Evolutionary conservation across 305 asterid species (phyloP), one percentile per base, ranked within the genome.

Genomic region (Withania somnifera): DNA sequence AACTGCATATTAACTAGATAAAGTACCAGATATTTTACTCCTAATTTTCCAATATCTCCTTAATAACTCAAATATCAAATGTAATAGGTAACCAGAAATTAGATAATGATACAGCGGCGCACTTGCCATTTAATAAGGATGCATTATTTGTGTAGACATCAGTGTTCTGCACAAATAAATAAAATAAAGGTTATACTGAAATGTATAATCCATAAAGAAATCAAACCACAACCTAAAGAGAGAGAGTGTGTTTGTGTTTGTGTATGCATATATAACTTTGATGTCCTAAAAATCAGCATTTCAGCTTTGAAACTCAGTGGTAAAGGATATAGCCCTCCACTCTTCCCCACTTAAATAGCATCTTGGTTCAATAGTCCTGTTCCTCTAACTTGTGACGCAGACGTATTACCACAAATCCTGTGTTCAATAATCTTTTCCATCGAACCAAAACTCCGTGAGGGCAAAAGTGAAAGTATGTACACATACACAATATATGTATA

Each of bases 121-220:
- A 87, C 92, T 91, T 82, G 81, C 93, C 93, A 67, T 76, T 79
- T 17, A 60, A 32, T 11, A 77, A 78, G 1, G 17, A 54, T 11
- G 11, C 61, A 19, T 42, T 82, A 67, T 77, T 68, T 69, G 58
- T 78, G 77, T 17, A 87, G 82, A 20, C 34, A 40, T 80, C 87
- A 36, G 79, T 69, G 69, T 81, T 86, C 97, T 94, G 89, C 90
- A 53, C 34, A 22, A 28, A 45, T 15, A n/a, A 26, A 26, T 5
- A 1, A 28, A 71, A 47, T 28, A 75, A 50, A 26, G 79, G 61
- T 5, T 50, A 75, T 15, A 75, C 50, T 17, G 28, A 9, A 61
- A 75, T 75, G 61, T 8, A 15, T 50, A 26, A 15, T 26, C 79
- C 2, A 22, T 50, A 50, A 26, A 17, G 17, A 50, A 17, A 75